Base-by-base conservation (phyloP, 2,329 filamentous ascomycete species). In the Nigrograna mackinnonii region DNA sequence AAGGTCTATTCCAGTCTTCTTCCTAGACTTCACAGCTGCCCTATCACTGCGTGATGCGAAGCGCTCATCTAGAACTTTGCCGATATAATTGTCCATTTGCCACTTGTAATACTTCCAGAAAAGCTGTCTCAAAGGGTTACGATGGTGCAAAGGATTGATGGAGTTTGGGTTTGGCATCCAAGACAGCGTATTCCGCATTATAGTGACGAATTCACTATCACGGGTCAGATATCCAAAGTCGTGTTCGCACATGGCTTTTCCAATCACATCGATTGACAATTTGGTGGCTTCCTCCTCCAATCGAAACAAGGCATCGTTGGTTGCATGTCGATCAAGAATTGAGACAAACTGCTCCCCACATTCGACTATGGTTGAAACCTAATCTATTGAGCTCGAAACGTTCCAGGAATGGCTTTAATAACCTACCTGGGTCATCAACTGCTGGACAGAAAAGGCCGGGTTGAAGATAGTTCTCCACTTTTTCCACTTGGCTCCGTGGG, bases 381-480 rank as follows among this genome's bases (percentile, higher is more conserved):
- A 62, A 4, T 59, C 64, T 28, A 33, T 13, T 36, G n/a, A 36
- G 13, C 14, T n/a, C n/a, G n/a, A n/a, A n/a, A n/a, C n/a, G n/a
- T n/a, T n/a, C n/a, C n/a, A n/a, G n/a, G n/a, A n/a, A n/a, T n/a
- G n/a, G n/a, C n/a, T n/a, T 34, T 11, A 21, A 22, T 17, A 21
- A 20, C 32, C 6, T 4, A 57, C 62, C 37, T 71, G 64, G 5
- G 61, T 64, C 57, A 71, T 68, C 7, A 73, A 55, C 48, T 73
- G 67, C 9, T 57, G 46, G 13, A 58, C 46, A 0, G 60, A 58
- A 39, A 74, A 74, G 3, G 68, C 70, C 4, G 70, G 70, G 37
- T 73, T 74, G 61, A 75, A 75, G 5, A 68, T 62, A 21, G 50
- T 52, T 34, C 72, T 59, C 70, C 70, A 73, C 41, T 64, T 68